These are phyloP conservation scores for Magnaporthiopsis poae DNA, from an alignment of 2,329 filamentous ascomycete genomes.

Conservation along the genomic window DNA sequence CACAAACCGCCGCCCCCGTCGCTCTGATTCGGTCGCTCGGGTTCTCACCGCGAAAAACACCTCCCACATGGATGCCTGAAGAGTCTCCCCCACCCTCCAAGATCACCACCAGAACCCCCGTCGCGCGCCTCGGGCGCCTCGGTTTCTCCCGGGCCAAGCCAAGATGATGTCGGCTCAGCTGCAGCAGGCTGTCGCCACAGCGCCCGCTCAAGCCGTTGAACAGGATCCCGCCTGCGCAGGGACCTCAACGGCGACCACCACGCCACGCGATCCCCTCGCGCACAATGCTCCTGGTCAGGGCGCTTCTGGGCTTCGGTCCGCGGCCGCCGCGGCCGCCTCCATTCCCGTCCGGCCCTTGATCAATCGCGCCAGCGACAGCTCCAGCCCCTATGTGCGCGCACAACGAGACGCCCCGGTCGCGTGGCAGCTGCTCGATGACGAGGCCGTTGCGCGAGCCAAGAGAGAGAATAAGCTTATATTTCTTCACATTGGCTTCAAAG, in stretches of 20 bases:
- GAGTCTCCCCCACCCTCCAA: neutral
- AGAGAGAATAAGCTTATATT: conserved; percentile 82
- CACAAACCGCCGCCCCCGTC: neutral
- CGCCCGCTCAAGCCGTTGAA: conserved; percentile 10
- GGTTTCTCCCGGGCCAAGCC: neutral
- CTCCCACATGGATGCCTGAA: neutral
- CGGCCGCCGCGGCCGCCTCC: too few species aligned
- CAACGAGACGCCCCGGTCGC: conserved; percentile 74
- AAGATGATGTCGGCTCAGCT: conserved; percentile 25
- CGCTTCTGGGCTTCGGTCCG: conserved; percentile 4
- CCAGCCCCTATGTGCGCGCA: conserved; percentile 52
- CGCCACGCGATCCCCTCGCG: conserved; percentile 6
- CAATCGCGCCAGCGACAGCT: conserved; percentile 29
- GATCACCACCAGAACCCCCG: too few species aligned
- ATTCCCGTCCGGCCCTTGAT: conserved; percentile 14
- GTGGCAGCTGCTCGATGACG: conserved; percentile 81
- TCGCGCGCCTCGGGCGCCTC: neutral
- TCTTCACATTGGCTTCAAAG: conserved; percentile 86
- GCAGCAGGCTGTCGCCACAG: conserved; percentile 14
- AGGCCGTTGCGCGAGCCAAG: conserved; percentile 66
- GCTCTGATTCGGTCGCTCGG: neutral
- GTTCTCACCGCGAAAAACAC: neutral
- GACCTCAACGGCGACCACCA: conserved; percentile 9
- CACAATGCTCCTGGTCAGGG: conserved; percentile 1
- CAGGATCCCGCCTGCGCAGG: neutral